Conservation (phyloP, 2,329 filamentous ascomycete species). For the Sordariomycetes sp. region DNA sequence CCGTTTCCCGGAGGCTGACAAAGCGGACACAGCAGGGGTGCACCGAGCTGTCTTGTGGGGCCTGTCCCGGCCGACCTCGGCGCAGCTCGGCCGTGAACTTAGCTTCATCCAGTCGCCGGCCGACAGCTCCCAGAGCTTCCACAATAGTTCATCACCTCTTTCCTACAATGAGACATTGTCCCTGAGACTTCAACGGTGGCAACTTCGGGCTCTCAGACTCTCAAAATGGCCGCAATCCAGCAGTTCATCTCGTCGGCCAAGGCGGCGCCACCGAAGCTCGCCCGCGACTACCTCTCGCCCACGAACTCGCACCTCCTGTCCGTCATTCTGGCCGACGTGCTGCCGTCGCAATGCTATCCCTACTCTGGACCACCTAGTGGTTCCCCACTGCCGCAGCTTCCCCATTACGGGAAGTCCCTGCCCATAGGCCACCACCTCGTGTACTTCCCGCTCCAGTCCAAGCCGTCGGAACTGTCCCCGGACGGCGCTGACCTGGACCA, state of each 20-base stretch:
- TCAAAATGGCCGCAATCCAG: conserved; percentile 1
- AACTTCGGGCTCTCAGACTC: background rate
- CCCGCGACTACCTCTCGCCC: conserved; percentile 38
- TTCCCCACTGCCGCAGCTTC: background rate
- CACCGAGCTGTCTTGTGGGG: no score
- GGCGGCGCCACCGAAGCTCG: conserved; percentile 16
- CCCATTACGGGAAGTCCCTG: conserved; percentile 18
- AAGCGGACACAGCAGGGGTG: background rate
- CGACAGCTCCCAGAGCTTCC: no score
- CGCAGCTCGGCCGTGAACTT: no score
- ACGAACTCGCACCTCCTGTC: conserved; percentile 56
- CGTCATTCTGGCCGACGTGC: conserved; percentile 46
- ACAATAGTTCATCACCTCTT: no score
- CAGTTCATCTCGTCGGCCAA: conserved; percentile 6
- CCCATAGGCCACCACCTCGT: conserved; percentile 71
- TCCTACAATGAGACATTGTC: background rate
- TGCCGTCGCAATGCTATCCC: conserved; percentile 21
- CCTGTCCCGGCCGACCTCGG: no score
- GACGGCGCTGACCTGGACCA: conserved; percentile 83
- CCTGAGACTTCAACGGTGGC: background rate
- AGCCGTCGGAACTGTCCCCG: conserved; percentile 50
- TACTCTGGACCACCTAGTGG: conserved; percentile 7
- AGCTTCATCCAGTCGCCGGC: no score
- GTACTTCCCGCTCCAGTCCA: conserved; percentile 69
- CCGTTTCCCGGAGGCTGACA: background rate